These are phyloP conservation scores for Ramalina intermedia DNA, from an alignment of 495 filamentous ascomycete genomes.

Conservation along the genomic window DNA sequence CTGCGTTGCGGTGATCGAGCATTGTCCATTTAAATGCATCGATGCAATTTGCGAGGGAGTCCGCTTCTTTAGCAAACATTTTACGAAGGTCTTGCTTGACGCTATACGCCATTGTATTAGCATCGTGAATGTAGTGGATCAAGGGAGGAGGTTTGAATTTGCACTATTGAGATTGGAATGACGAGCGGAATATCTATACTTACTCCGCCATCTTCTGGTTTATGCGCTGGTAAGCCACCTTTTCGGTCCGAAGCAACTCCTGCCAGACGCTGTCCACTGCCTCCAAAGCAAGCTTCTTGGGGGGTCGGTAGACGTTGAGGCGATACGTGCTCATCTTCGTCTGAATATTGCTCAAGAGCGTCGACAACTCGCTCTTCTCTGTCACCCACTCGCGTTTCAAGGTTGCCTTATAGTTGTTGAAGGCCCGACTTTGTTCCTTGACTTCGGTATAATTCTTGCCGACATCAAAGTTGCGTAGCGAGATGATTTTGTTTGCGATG, in stretches of 20 bases:
- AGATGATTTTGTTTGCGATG: constrained; percentile 54
- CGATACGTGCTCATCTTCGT: constrained; percentile 94
- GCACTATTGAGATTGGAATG: background rate
- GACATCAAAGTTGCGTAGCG: constrained; percentile 68
- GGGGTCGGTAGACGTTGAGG: constrained; percentile 79
- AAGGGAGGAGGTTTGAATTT: background rate
- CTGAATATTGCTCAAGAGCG: constrained; percentile 94
- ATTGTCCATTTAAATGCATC: too few species aligned
- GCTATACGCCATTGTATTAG: constrained; percentile 21
- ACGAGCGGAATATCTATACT: constrained; percentile 13
- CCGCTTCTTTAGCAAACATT: constrained; percentile 89
- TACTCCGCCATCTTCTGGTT: constrained; percentile 95
- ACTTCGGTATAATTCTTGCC: constrained; percentile 87
- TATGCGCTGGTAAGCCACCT: constrained; percentile 76
- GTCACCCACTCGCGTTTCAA: constrained; percentile 90
- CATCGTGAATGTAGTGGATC: background rate
- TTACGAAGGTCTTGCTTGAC: constrained; percentile 92
- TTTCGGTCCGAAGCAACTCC: constrained; percentile 61
- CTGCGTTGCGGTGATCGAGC: too few species aligned
- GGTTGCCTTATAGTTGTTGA: constrained; percentile 74
- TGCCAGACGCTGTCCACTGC: constrained; percentile 73
- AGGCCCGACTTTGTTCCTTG: constrained; percentile 69
- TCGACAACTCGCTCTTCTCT: constrained; percentile 89
- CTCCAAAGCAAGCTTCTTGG: constrained; percentile 61
- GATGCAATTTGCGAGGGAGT: constrained; percentile 60